A percentile compares a stretch with the other conserved stretches of the same genome.
phyloP scores from a whole-genome alignment of 164 flowering plant genomes.

The Sedum album region DNA sequence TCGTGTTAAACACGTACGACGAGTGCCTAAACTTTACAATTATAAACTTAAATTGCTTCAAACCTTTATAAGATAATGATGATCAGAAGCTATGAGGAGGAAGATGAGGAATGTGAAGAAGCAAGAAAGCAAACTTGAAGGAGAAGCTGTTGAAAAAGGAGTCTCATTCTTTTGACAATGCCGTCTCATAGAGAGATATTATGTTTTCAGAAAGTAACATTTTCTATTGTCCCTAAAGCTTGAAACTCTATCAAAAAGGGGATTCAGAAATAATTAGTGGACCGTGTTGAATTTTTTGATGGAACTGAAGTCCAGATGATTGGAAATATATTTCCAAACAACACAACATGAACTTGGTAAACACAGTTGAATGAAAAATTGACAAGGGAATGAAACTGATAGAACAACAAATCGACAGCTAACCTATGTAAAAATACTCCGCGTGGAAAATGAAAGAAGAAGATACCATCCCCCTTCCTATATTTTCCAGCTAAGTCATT shows the following conservation, averaged over 20 bases:
- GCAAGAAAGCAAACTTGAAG: slow-evolving; percentile 7
- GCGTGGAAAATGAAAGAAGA: slow-evolving; percentile 3
- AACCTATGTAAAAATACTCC: neutral
- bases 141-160: slow-evolving; percentile 7
- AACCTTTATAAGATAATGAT: neutral
- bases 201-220: slow-evolving; percentile 4
- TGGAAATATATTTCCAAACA: neutral
- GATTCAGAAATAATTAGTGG: neutral
- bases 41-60: neutral
- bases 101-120: neutral
- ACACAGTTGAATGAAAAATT: slow-evolving; percentile 1
- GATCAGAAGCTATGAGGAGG: neutral
- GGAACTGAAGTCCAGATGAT: neutral
- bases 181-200: neutral
- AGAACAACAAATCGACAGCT: slow-evolving; percentile 2
- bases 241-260: slow-evolving; percentile 4
- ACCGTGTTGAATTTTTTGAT: neutral
- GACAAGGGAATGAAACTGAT: slow-evolving; percentile 4
- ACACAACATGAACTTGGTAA: neutral
- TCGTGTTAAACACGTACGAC: neutral
- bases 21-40: neutral
- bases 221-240: slow-evolving; percentile 6
- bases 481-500: neutral
- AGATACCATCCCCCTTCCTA: neutral
- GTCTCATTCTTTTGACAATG: slow-evolving; percentile 4